Conservation (phyloP, 2,329 filamentous ascomycete species). For the Fusarium mexicanum region DNA sequence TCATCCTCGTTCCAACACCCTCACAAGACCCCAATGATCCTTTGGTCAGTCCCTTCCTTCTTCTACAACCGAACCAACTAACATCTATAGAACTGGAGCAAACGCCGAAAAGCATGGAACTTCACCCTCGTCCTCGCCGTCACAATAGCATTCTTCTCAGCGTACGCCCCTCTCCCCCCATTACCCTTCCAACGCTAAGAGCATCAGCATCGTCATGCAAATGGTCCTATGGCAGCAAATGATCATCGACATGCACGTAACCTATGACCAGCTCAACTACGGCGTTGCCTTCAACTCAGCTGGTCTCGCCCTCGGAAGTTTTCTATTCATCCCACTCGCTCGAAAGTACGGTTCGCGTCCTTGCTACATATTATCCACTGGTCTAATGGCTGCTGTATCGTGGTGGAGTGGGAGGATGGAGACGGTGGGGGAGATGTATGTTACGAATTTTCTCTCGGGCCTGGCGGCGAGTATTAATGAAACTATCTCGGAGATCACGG, state of each 20-base stretch:
- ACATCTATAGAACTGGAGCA: slow-evolving; percentile 35
- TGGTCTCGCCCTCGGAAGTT: slow-evolving; percentile 44
- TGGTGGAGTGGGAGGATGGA: slow-evolving; percentile 20
- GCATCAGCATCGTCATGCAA: slow-evolving; percentile 7
- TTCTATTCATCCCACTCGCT: slow-evolving; percentile 46
- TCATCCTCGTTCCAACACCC: slow-evolving; percentile 9
- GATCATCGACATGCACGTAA: slow-evolving; percentile 39
- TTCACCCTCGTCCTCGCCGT: slow-evolving; percentile 33
- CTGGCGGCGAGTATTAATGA: slow-evolving; percentile 52
- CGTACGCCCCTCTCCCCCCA: background rate
- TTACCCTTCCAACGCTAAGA: background rate
- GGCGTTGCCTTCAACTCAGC: slow-evolving; percentile 40
- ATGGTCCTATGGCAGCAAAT: slow-evolving; percentile 45
- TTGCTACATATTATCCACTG: slow-evolving; percentile 39
- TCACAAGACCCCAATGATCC: slow-evolving; percentile 42
- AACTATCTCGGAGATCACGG: slow-evolving; percentile 50
- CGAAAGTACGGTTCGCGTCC: slow-evolving; percentile 46
- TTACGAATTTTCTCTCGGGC: slow-evolving; percentile 43
- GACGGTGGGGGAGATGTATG: slow-evolving; percentile 32
- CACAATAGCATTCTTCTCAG: slow-evolving; percentile 39
- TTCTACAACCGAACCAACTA: too few relatives aligned
- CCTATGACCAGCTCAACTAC: slow-evolving; percentile 37
- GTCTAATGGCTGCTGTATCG: slow-evolving; percentile 6
- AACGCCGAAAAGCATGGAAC: slow-evolving; percentile 39
- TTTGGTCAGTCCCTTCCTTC: slow-evolving; percentile 20